Evolutionary conservation across 1,139 yeast species (phyloP).

Genomic region (Pneumocystis murina): DNA sequence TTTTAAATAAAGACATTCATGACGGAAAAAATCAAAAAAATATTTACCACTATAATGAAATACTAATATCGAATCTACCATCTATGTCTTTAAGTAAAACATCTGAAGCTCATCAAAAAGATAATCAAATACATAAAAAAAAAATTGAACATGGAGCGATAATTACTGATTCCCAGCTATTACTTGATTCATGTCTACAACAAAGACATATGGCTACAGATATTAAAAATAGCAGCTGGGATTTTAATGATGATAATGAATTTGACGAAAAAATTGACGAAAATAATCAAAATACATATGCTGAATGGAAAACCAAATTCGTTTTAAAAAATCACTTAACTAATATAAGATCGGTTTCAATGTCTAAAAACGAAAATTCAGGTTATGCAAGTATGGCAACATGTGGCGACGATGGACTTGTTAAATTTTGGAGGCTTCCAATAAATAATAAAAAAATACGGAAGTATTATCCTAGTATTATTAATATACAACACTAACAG

Average conservation of each 20-base stretch:
- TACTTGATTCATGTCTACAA: not conserved
- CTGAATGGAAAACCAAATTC: not conserved
- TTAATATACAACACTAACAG: not conserved
- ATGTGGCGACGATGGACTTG: conserved; percentile 1
- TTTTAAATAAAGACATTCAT: not conserved
- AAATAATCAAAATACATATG: not conserved
- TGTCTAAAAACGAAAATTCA: not conserved
- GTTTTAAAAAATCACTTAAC: not conserved
- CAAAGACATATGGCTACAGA: not conserved
- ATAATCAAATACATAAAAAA: not conserved
- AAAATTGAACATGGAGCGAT: not conserved
- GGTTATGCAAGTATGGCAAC: conserved; percentile 1
- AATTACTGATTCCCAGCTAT: not conserved
- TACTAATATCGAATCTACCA: not conserved
- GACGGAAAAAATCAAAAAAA: not conserved
- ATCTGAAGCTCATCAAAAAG: not conserved
- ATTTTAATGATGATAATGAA: not conserved
- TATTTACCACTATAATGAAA: not conserved
- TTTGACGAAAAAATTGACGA: not conserved
- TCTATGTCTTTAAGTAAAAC: not conserved
- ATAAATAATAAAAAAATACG: not conserved
- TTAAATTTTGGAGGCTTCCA: not conserved
- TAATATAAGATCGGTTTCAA: not conserved
- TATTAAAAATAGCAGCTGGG: not conserved
- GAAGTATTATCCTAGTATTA: not conserved